Percentiles rank a stretch among this genome's conserved stretches.
Conservation (phyloP, 1,139 yeast species). For the Pichia inconspicua region DNA sequence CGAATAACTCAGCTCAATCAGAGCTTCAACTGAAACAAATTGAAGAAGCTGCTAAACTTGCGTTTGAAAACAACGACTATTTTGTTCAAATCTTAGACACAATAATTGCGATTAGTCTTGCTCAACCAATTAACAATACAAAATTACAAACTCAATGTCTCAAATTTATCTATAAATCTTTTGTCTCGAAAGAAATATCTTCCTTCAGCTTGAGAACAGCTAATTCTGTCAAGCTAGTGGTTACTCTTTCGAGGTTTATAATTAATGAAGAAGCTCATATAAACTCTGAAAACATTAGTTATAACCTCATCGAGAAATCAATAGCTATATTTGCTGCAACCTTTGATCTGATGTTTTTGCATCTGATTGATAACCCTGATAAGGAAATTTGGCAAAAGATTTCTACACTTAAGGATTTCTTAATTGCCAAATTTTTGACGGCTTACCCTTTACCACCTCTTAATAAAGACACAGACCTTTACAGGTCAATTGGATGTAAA, state of each 20-base stretch:
- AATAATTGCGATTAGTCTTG: constrained; percentile 21
- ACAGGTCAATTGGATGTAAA: constrained; percentile 48
- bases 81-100: constrained; percentile 24
- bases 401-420: constrained; percentile 35
- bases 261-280: constrained; percentile 7
- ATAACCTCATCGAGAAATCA: constrained; percentile 20
- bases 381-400: constrained; percentile 28
- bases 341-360: constrained; percentile 21
- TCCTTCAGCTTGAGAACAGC: constrained; percentile 17
- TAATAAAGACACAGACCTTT: constrained; percentile 41
- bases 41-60: constrained; percentile 23
- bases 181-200: constrained; percentile 15
- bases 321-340: constrained; percentile 21
- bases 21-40: constrained; percentile 16
- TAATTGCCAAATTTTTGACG: constrained; percentile 32
- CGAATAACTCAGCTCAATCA: background rate
- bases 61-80: constrained; percentile 22
- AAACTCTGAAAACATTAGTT: constrained; percentile 15
- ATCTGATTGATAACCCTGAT: constrained; percentile 19
- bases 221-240: constrained; percentile 17
- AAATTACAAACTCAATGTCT: constrained; percentile 20
- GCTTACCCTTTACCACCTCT: constrained; percentile 43
- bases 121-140: constrained; percentile 17
- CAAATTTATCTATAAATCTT: constrained; percentile 21
- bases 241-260: constrained; percentile 19